Conservation (phyloP, 805 yeast genomes). For the Cyberlindnera xishuangbannaensis region DNA sequence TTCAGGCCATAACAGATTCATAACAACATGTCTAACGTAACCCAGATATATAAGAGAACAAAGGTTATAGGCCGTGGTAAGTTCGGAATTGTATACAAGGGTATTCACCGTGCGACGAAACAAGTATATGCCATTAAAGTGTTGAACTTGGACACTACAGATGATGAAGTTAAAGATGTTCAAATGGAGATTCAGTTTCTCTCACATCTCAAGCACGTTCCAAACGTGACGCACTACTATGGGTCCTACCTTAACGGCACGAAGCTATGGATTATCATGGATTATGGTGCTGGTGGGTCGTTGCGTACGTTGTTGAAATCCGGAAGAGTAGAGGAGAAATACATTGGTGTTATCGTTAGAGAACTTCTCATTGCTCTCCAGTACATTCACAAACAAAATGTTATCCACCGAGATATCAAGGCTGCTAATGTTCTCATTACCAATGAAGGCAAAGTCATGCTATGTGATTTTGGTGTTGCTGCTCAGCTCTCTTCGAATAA, state of each 20-base stretch:
- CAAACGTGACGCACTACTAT: slow-evolving; percentile 90
- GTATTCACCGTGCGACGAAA: slow-evolving; percentile 60
- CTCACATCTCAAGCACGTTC: slow-evolving; percentile 72
- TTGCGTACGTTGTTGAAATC: slow-evolving; percentile 67
- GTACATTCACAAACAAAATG: slow-evolving; percentile 81
- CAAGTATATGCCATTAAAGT: slow-evolving; percentile 91
- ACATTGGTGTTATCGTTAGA: slow-evolving; percentile 76
- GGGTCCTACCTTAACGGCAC: slow-evolving; percentile 86
- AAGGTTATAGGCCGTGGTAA: slow-evolving; percentile 95
- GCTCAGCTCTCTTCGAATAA: slow-evolving; percentile 78
- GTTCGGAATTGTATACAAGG: slow-evolving; percentile 95
- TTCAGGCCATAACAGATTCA: no score
- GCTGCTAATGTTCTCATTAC: slow-evolving; percentile 92
- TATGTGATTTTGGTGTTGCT: slow-evolving; percentile 98
- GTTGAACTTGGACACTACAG: slow-evolving; percentile 83
- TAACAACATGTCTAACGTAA: slow-evolving; percentile 22
- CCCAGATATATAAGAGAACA: slow-evolving; percentile 59
- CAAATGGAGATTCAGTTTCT: slow-evolving; percentile 89
- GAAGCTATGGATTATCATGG: slow-evolving; percentile 97
- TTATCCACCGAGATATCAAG: slow-evolving; percentile 93
- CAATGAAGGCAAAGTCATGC: slow-evolving; percentile 82
- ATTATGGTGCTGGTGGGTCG: slow-evolving; percentile 95
- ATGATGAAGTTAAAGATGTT: slow-evolving; percentile 91
- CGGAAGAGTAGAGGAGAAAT: slow-evolving; percentile 81
- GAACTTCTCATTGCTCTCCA: slow-evolving; percentile 75